Evolutionary conservation across 2,329 filamentous ascomycete species (phyloP), one percentile per base, ranked within the genome.

Genomic region (Colletotrichum australisinense): DNA sequence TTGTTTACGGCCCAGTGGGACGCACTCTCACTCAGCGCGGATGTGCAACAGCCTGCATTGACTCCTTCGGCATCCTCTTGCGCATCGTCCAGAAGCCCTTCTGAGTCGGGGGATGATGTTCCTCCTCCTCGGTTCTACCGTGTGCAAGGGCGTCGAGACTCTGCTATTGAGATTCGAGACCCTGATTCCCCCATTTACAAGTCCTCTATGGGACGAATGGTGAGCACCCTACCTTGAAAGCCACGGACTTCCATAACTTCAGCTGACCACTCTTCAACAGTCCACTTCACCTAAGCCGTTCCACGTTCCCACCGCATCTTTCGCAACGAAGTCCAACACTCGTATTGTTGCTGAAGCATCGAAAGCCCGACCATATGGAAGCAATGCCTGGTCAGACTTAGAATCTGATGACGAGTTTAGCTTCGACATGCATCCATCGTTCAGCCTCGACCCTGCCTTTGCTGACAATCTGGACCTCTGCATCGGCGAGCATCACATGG

Each of bases 1-100:
- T 63, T 71, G 32, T 74, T 74, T 11, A 71, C 63, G 16, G 52
- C 69, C 14, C 72, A 74, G 32, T 74, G 72, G 72, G 69, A 74
- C 24, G 63, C 69, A 4, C 56, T 72, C n/a, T 74, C 72, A 5
- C 28, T 64, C 11, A 38, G 63, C 19, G 7, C 30, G 6, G 49
- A 62, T 52, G 57, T 68, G 49, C 68, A 72, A 49, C 68, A 74
- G 11, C 72, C 72, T 8, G 70, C 67, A 11, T 32, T 73, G 26
- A 73, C 70, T 5, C 70, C 70, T 19, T 62, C 70, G n/a, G 46
- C 30, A 22, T 73, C 70, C 6, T 72, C 69, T 24, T 73, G 70
- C 55, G 70, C 70, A 49, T 73, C 70, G 19, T 70, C 67, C 22
- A 70, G 67, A 38, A 65, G 70, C 56, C 70, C 70, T 30, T 73